Base-by-base conservation (phyloP, 1,139 yeast genomes). In the Geotrichum candidum region DNA sequence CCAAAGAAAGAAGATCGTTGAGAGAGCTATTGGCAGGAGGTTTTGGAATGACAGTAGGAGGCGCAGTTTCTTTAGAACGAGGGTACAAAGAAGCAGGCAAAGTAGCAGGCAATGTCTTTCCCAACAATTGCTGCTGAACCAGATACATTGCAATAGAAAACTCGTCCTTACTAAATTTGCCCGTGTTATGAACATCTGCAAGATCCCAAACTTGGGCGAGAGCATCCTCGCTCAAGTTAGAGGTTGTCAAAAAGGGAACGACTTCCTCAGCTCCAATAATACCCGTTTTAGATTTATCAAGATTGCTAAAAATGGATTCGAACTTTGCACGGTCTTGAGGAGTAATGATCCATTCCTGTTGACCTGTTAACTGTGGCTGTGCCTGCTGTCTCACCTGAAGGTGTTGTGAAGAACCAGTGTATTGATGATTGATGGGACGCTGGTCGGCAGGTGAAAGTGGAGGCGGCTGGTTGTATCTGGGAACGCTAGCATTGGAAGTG, bases 121-220 rank as follows among this genome's bases (percentile, higher is more conserved):
- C 98, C 1, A 88, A 81, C 64, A 91, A 79, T 69, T 84, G 87
- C 74, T 86, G 90, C 74, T 91, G 96, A 13, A 94, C 95, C 68
- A 94, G 82, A 72, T 87, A 94, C 88, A 94, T 88, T 15, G 99
- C 98, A 71, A 94, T 88, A 1, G 96, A 85, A 74, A 95, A 94
- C 73, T 94, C 99, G 65, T 84, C 78, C 70, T 83, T 86, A 52
- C 90, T 82, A 70, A 95, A 90, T 58, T 82, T 82, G 46, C 97
- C 98, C 54, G 91, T 84, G 74, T 91, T 90, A 68, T 90, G 89
- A 65, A 91, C 82, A 74, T 95, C 98, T 6, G 98, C 85, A 70
- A 94, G 80, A 74, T 94, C 98, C 99, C 99, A 95, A 54, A 95
- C 85, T 38, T 84, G 79, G 1, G 99, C 99, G 67, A 95, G 80